phyloP scores from a whole-genome alignment of 2,329 filamentous ascomycete genomes.

The Sarocladium kiliense region DNA sequence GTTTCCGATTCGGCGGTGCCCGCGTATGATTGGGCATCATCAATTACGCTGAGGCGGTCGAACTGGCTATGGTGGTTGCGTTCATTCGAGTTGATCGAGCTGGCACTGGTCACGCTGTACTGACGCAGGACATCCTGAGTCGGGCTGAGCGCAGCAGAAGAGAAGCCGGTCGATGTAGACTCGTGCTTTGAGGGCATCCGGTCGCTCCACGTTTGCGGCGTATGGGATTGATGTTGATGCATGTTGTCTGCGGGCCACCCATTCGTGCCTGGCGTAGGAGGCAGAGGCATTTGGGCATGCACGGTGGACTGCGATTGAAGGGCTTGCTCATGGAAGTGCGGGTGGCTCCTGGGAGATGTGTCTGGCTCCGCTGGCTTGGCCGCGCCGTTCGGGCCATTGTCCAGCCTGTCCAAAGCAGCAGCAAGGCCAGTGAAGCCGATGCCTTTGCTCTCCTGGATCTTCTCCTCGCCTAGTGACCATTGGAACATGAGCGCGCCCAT shows the following conservation, averaged over 20 bases:
- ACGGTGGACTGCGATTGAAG: not conserved
- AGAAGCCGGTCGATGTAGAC: not conserved
- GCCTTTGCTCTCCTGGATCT: conserved; percentile 54
- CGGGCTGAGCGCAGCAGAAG: not conserved
- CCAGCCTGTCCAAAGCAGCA: conserved; percentile 51
- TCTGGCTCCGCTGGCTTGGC: not conserved
- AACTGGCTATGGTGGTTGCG: conserved; percentile 19
- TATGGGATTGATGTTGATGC: not conserved
- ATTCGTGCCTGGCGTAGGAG: not conserved
- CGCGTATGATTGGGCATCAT: conserved; percentile 20
- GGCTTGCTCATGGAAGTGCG: not conserved
- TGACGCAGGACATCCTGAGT: conserved; percentile 4
- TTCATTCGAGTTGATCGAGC: conserved; percentile 25
- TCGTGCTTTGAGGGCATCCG: not conserved
- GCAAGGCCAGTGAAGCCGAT: conserved; percentile 64
- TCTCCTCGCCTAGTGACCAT: conserved; percentile 56
- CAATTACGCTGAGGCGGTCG: conserved; percentile 25
- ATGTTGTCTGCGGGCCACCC: not conserved
- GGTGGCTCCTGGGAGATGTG: not conserved
- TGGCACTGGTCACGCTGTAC: conserved; percentile 18
- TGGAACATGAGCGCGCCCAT: conserved; percentile 62
- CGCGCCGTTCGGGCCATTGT: conserved; percentile 10
- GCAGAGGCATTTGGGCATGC: not conserved
- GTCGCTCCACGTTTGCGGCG: not conserved
- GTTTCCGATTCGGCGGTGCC: conserved; percentile 11